phyloP scores from a whole-genome alignment of 306 rosid genomes.

The Clitoria ternatea region DNA sequence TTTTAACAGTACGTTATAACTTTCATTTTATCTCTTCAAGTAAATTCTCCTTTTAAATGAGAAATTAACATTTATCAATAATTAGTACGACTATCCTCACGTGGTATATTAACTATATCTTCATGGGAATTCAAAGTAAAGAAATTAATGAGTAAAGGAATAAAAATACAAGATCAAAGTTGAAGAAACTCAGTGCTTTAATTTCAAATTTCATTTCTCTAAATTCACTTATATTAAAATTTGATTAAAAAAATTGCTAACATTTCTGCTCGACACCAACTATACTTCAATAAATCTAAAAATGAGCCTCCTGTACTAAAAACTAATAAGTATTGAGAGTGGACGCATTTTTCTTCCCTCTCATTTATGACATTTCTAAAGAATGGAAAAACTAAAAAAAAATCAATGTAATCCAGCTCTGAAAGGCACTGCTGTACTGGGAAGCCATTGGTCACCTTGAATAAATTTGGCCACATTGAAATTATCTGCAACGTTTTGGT shows the following conservation, averaged over 20 bases:
- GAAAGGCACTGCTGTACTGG: slow-evolving; percentile 44
- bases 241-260: too few species aligned
- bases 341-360: too few species aligned
- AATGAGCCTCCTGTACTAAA: too few species aligned
- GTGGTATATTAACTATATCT: not conserved
- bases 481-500: not conserved
- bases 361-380: too few species aligned
- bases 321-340: too few species aligned
- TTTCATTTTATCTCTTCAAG: not conserved
- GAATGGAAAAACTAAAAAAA: not conserved
- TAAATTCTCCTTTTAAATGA: not conserved
- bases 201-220: too few species aligned
- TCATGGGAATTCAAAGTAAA: not conserved
- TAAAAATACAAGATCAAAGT: not conserved
- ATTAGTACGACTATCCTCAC: not conserved
- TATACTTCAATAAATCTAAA: too few species aligned
- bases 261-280: too few species aligned
- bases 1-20: too few species aligned
- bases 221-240: too few species aligned
- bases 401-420: slow-evolving; percentile 28
- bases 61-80: not conserved
- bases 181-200: too few species aligned
- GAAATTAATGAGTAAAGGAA: not conserved
- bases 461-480: slow-evolving; percentile 44
- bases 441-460: slow-evolving; percentile 48